These are phyloP conservation scores for Cystofilobasidium capitatum DNA, from an alignment of 768 basidiomycete species.

Conservation along the genomic window DNA sequence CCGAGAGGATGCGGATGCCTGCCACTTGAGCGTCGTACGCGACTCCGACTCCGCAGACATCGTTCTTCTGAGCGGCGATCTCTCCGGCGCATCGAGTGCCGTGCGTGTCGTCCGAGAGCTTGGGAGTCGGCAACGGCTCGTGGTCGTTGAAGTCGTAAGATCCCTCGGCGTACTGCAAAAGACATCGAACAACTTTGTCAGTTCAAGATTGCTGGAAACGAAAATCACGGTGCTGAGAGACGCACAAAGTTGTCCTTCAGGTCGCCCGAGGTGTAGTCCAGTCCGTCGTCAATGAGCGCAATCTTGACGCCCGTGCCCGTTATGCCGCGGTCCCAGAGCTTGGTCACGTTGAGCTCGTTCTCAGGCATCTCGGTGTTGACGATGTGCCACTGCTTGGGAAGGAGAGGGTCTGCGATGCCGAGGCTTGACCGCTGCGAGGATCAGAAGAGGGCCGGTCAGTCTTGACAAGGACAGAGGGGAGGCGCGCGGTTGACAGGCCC, in stretches of 20 bases:
- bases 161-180: slow-evolving; percentile 61
- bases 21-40: slow-evolving; percentile 86
- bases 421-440: slow-evolving; percentile 41
- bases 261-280: slow-evolving; percentile 72
- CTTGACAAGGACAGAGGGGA: too few relatives aligned
- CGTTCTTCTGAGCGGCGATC: slow-evolving; percentile 83
- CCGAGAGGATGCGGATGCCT: slow-evolving; percentile 89
- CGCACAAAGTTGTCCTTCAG: slow-evolving; percentile 84
- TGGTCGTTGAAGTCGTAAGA: slow-evolving; percentile 98
- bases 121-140: slow-evolving; percentile 70
- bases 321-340: slow-evolving; percentile 81
- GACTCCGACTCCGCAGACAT: slow-evolving; percentile 87
- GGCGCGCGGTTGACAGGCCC: slow-evolving; percentile 29
- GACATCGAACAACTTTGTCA: not conserved
- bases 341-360: slow-evolving; percentile 74
- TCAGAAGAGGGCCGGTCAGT: not conserved
- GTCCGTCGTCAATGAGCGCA: slow-evolving; percentile 86
- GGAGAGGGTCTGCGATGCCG: slow-evolving; percentile 69
- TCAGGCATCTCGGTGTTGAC: slow-evolving; percentile 74
- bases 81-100: slow-evolving; percentile 98
- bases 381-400: slow-evolving; percentile 84
- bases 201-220: not conserved
- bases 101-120: slow-evolving; percentile 83
- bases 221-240: slow-evolving; percentile 26
- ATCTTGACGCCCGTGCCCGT: slow-evolving; percentile 78